Base-by-base conservation (phyloP, 306 rosid species). In the Ochetophila trinervis region DNA sequence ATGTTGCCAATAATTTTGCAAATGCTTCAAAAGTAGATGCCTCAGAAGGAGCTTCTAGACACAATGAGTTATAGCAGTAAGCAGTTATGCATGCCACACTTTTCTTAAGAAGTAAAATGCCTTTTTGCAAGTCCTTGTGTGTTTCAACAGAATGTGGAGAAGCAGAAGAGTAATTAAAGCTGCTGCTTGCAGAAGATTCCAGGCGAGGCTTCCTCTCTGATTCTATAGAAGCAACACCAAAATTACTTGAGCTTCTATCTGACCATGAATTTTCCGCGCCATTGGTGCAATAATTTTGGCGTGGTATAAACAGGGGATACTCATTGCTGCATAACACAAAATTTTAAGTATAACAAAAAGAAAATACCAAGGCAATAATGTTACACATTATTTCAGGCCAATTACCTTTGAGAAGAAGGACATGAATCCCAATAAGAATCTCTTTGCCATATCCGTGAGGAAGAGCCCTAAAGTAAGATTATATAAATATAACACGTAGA, bases 401-500 rank as follows among this genome's bases (percentile, higher is more conserved):
- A 61, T 20, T 81, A 93, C 99, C 95, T 84, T 76, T 85, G 78
- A 12, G 96, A 88, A 40, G 96, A 93, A 62, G 99, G 99, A 7
- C 88, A 71, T 17, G 97, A 86, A 68, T 86, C 72, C 87, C 97
- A 86, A 85, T 90, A 87, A 62, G 97, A 93, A 79, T 86, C 88
- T 68, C 99, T 79, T 77, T 90, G 97, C 99, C 99, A 93, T 79
- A 90, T 90, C 62, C 99, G 86, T 62, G 99, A 93, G 82, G 95
- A 86, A 69, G 99, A 93, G 74, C 96, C 97, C 99, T 93, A 81
- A 67, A 71, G 53, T 37, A 68, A 49, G 52, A 58, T 54, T n/a
- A 24, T 57, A 66, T 35, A 47, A 12, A 57, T 49, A 69, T 21
- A 50, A 52, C 27, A 50, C 49, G 65, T 60, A 64, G 42, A 14